phyloP scores from a whole-genome alignment of 2,329 filamentous ascomycete species.

The Acephala macrosclerotiorum region DNA sequence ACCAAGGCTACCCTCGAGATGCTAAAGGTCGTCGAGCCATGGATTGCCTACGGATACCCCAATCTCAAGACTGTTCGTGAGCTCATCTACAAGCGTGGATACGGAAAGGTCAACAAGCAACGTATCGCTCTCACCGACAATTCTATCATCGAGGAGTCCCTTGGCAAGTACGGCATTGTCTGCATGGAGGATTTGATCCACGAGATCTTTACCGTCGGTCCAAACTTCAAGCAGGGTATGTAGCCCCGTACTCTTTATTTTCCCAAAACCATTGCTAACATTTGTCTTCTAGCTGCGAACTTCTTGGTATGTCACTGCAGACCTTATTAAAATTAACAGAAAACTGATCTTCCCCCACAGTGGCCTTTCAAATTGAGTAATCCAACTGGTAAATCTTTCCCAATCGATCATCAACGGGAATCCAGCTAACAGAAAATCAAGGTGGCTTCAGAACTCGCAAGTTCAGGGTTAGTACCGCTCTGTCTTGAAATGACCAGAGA shows the following conservation, averaged over 20 bases:
- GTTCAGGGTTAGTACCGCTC: no score
- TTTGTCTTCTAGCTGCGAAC: no score
- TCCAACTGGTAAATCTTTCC: slow-evolving; percentile 74
- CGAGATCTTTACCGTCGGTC: slow-evolving; percentile 98
- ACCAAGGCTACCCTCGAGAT: slow-evolving; percentile 98
- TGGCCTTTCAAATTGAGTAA: slow-evolving; percentile 99
- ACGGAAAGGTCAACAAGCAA: slow-evolving; percentile 99
- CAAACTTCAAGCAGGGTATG: slow-evolving; percentile 92
- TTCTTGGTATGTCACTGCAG: no score
- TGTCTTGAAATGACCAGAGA: no score
- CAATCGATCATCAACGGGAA: no score
- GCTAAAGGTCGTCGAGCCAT: slow-evolving; percentile 98
- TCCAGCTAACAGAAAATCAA: no score
- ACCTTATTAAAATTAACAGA: background rate
- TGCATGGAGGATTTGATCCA: slow-evolving; percentile 99
- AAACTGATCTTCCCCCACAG: background rate
- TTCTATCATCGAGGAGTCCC: slow-evolving; percentile 93
- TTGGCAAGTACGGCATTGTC: slow-evolving; percentile 98
- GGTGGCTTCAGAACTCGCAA: no score
- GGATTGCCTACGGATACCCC: slow-evolving; percentile 98
- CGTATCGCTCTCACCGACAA: slow-evolving; percentile 97
- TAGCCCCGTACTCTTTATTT: background rate
- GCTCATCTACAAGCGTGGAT: slow-evolving; percentile 99
- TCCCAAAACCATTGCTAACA: slow-evolving; percentile 14
- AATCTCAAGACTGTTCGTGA: slow-evolving; percentile 99